phyloP scores from a whole-genome alignment of 2,329 filamentous ascomycete species.

The Daldinia sp. region DNA sequence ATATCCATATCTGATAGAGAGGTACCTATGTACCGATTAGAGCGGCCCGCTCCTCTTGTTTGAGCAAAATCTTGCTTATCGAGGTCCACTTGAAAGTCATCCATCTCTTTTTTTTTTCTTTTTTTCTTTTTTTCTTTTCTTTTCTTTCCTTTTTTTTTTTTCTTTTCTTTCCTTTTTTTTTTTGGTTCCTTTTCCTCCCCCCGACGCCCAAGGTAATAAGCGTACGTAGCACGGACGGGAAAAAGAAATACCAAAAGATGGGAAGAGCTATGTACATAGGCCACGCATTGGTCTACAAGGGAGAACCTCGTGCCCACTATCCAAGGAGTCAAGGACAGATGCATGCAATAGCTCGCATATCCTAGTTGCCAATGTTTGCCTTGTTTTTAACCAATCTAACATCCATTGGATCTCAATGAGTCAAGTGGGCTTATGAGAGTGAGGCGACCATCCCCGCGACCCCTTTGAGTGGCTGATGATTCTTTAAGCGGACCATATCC shows the following conservation, averaged over 20 bases:
- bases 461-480: slow-evolving; percentile 43
- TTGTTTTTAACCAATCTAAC: slow-evolving; percentile 36
- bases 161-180: too few species aligned
- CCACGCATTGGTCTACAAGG: slow-evolving; percentile 39
- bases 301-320: slow-evolving; percentile 40
- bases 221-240: slow-evolving; percentile 8
- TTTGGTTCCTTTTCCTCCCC: too few species aligned
- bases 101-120: slow-evolving; percentile 27
- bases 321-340: slow-evolving; percentile 31
- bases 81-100: slow-evolving; percentile 19
- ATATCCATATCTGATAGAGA: not conserved
- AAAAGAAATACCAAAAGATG: slow-evolving; percentile 8
- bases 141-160: too few species aligned
- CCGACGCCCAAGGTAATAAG: not conserved
- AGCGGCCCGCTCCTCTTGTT: slow-evolving; percentile 4
- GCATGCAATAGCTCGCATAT: slow-evolving; percentile 39
- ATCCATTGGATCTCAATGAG: slow-evolving; percentile 42
- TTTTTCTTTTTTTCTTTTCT: too few species aligned
- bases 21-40: not conserved
- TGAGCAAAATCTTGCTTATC: slow-evolving; percentile 23
- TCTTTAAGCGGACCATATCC: slow-evolving; percentile 34
- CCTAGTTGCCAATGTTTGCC: slow-evolving; percentile 38
- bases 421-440: slow-evolving; percentile 45
- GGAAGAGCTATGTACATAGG: slow-evolving; percentile 27
- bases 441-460: slow-evolving; percentile 42